Percentiles rank a stretch among this genome's conserved stretches.
phyloP scores from a whole-genome alignment of 441 rosid genomes.

The Arabidopsis lyrata region DNA sequence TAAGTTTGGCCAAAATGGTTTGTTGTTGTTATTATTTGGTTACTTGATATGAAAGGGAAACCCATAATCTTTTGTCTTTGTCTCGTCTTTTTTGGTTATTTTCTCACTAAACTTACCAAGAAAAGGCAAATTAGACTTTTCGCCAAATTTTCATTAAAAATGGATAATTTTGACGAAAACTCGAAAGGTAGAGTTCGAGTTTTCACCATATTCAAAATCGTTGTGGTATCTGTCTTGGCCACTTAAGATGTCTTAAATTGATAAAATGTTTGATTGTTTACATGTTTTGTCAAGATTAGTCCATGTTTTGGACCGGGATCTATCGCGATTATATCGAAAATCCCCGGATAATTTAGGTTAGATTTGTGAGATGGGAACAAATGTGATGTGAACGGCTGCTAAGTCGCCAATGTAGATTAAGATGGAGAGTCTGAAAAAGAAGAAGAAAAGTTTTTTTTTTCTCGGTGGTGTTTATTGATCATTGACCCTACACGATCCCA shows the following conservation, averaged over 20 bases:
- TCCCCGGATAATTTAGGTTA: neutral
- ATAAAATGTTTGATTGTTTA: too few species aligned
- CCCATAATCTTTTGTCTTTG: conserved; percentile 29
- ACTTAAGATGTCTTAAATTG: too few species aligned
- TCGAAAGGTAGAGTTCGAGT: too few species aligned
- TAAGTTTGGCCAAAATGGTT: conserved; percentile 57
- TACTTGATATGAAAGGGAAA: conserved; percentile 52
- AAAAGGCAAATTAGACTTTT: conserved; percentile 16
- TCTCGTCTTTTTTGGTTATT: neutral
- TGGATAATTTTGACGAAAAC: too few species aligned
- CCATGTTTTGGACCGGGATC: too few species aligned
- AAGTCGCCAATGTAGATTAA: conserved; percentile 19
- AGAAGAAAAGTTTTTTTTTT: neutral
- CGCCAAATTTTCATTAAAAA: neutral
- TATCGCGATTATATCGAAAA: too few species aligned
- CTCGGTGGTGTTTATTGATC: conserved; percentile 26
- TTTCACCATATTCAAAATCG: too few species aligned
- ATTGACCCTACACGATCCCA: conserved; percentile 40
- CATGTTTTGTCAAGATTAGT: neutral
- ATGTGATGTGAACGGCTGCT: conserved; percentile 29
- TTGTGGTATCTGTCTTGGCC: too few species aligned
- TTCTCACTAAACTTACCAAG: conserved; percentile 1
- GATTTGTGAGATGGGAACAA: conserved; percentile 6
- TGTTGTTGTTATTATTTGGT: conserved; percentile 57
- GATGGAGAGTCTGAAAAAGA: neutral